Base-by-base conservation (phyloP, 176 grass and related monocot species). In the Cenchrus fungigraminus region DNA sequence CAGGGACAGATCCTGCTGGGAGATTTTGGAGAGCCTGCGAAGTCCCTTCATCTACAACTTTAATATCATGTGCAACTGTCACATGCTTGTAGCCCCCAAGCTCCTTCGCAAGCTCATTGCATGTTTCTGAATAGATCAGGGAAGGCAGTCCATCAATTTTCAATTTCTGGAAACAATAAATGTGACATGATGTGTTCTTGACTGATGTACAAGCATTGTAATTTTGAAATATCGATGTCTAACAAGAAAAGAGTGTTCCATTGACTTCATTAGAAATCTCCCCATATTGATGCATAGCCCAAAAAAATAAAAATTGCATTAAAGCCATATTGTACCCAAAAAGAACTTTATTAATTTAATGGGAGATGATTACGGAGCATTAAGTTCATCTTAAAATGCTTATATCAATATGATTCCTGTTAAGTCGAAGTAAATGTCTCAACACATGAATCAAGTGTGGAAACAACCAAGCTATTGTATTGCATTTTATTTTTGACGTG, bases 41-140 rank as follows among this genome's bases (percentile, higher is more conserved):
- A 20, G 87, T 85, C 73, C 50, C 77, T 86, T 77, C 86, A 37
- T 92, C 91, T 49, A 98, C 86, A 81, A 98, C 93, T 86, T 90
- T 87, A 66, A 98, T 91, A 82, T 91, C 88, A 65, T 59, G 88
- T 74, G 88, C 86, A 82, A 95, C 88, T 3, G 71, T 63, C 73
- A 95, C 83, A 85, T 98, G 87, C 49, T 87, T 91, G 65, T 98
- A 98, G 49, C 96, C 93, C 57, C 96, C 96, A 71, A 98, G 87
- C 70, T 95, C 93, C 77, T 93, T 94, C 0, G 90, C 81, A 9
- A 98, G 93, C 50, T 94, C 93, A 80, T 95, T 95, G 82, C 88
- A 53, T 46, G 96, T 98, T 81, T 89, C 93, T 95, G 82, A 53
- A 74, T 13, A 79, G 20, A 90, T 83, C 44, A 51, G 19, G 53